phyloP scores from a whole-genome alignment of 371 early-diverging fungal species.

The Actinomucor elegans region DNA sequence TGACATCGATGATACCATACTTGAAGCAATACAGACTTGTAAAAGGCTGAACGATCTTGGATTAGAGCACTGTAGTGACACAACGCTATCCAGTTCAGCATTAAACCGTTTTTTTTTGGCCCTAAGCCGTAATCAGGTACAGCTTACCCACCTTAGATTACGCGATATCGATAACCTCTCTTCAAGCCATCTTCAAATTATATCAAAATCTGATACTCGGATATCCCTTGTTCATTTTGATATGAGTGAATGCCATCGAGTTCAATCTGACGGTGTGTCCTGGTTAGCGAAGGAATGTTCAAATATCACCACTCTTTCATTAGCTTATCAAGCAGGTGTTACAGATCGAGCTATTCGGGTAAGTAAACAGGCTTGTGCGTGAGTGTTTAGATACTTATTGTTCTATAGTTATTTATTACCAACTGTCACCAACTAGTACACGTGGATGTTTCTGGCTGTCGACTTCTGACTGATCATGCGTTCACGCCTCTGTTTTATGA shows the following conservation, averaged over 20 bases:
- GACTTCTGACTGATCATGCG: conserved; percentile 28
- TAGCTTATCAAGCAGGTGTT: conserved; percentile 41
- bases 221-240: conserved; percentile 30
- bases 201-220: conserved; percentile 4
- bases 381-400: not conserved
- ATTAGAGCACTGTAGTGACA: conserved; percentile 38
- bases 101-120: conserved; percentile 21
- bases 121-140: not conserved
- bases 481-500: conserved; percentile 16
- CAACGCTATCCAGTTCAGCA: conserved; percentile 18
- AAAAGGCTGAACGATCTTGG: conserved; percentile 29
- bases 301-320: conserved; percentile 18
- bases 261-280: conserved; percentile 24
- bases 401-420: conserved; percentile 11
- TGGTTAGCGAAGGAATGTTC: conserved; percentile 28
- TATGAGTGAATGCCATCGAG: conserved; percentile 40
- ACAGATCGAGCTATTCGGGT: conserved; percentile 39
- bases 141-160: conserved; percentile 27
- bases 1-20: conserved; percentile 35
- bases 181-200: conserved; percentile 26
- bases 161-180: conserved; percentile 41
- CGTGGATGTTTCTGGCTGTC: conserved; percentile 31
- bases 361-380: too few species aligned
- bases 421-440: conserved; percentile 23
- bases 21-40: conserved; percentile 33